phyloP scores from a whole-genome alignment of 805 yeast genomes.

The Saccharomycopsis capsularis region DNA sequence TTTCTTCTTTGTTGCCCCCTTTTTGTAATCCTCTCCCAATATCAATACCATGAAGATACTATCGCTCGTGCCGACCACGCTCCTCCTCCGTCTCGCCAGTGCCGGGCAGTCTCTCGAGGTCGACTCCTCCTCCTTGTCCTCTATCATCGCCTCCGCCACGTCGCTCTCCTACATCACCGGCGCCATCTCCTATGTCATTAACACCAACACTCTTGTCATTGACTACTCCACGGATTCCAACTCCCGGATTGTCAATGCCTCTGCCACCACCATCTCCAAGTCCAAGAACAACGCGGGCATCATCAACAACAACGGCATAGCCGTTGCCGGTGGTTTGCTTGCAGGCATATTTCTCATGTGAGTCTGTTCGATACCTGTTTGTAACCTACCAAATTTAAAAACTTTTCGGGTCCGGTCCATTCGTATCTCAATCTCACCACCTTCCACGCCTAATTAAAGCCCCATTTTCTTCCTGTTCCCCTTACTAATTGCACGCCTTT shows the following conservation, averaged over 20 bases:
- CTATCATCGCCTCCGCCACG: background rate
- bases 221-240: slow-evolving; percentile 17
- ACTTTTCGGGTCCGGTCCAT: too few species aligned
- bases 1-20: too few species aligned
- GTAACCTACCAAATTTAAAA: too few species aligned
- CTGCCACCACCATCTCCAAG: slow-evolving; percentile 17
- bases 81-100: background rate
- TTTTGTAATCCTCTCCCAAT: background rate
- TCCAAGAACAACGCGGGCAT: slow-evolving; percentile 2
- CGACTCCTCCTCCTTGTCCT: slow-evolving; percentile 12
- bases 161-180: slow-evolving; percentile 13
- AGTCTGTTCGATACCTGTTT: too few species aligned
- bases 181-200: slow-evolving; percentile 14
- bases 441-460: too few species aligned
- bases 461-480: too few species aligned
- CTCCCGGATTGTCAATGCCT: slow-evolving; percentile 16
- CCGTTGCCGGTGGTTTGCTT: slow-evolving; percentile 14
- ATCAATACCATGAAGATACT: background rate
- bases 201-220: slow-evolving; percentile 19
- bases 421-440: too few species aligned
- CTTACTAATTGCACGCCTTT: too few species aligned
- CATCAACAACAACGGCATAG: background rate
- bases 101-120: slow-evolving; percentile 13
- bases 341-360: slow-evolving; percentile 16
- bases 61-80: background rate